These are phyloP conservation scores for Platanus orientalis DNA, from an alignment of 164 flowering plant genomes.

Conservation along the genomic window DNA sequence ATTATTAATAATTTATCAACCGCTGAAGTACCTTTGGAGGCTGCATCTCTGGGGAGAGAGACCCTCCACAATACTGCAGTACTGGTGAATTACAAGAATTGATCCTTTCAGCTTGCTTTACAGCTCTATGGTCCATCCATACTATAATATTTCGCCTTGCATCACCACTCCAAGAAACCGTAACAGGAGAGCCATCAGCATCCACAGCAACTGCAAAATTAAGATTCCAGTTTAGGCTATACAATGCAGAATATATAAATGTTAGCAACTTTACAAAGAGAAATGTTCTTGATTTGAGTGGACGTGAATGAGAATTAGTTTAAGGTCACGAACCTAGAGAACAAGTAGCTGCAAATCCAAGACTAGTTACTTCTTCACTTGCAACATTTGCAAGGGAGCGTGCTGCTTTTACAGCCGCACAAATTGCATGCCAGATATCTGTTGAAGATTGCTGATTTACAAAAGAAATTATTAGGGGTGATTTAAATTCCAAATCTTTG, in stretches of 20 bases:
- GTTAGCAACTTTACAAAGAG: neutral
- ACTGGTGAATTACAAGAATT: constrained; percentile 85
- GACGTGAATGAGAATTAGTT: neutral
- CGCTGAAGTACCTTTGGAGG: constrained; percentile 76
- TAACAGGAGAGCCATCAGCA: constrained; percentile 90
- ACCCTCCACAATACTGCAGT: constrained; percentile 89
- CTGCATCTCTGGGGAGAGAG: constrained; percentile 92
- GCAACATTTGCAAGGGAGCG: constrained; percentile 69
- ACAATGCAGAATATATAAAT: neutral
- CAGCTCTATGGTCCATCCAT: constrained; percentile 99
- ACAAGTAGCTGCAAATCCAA: constrained; percentile 98
- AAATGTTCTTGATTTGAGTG: neutral
- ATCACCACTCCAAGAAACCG: constrained; percentile 97
- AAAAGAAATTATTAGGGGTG: too few relatives aligned
- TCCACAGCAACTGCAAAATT: constrained; percentile 81
- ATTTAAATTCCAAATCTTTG: neutral
- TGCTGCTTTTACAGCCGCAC: constrained; percentile 88
- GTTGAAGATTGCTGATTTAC: constrained; percentile 89
- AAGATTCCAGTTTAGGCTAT: neutral
- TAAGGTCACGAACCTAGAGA: constrained; percentile 70
- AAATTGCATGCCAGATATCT: constrained; percentile 97
- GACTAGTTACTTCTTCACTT: constrained; percentile 63
- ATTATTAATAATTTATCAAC: neutral
- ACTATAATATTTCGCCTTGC: constrained; percentile 90
- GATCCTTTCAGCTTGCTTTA: constrained; percentile 86